phyloP scores from a whole-genome alignment of 768 basidiomycete species.

The Dioszegia aurantiaca region DNA sequence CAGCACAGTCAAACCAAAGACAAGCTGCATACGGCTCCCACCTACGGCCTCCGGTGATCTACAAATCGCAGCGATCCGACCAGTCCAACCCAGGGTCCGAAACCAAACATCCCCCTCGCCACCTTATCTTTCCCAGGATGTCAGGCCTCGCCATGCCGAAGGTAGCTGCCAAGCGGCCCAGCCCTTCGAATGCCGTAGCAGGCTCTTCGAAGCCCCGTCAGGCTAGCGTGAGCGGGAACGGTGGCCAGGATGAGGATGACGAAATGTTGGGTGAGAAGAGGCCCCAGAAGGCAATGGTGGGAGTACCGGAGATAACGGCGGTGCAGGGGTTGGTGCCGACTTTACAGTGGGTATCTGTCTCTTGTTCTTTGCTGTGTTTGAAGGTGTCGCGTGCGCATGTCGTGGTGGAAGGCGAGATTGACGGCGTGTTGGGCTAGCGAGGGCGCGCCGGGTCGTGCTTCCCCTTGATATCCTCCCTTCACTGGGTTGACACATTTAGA shows the following conservation, averaged over 20 bases:
- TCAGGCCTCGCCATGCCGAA: conserved; percentile 28
- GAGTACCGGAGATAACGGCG: conserved; percentile 71
- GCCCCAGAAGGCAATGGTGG: conserved; percentile 22
- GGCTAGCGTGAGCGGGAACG: conserved; percentile 13
- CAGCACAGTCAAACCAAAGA: too few relatives aligned
- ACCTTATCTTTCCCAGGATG: conserved; percentile 8
- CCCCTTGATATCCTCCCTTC: too few relatives aligned
- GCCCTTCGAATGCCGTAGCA: not conserved
- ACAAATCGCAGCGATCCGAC: too few relatives aligned
- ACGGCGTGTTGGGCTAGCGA: too few relatives aligned
- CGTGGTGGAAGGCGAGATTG: not conserved
- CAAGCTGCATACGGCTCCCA: too few relatives aligned
- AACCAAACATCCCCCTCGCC: not conserved
- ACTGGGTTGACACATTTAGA: conserved; percentile 34
- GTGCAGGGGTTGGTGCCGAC: conserved; percentile 99
- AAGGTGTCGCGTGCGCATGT: not conserved
- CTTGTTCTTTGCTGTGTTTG: not conserved
- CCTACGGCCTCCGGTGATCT: too few relatives aligned
- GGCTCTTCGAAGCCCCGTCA: conserved; percentile 8
- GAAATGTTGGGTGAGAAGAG: conserved; percentile 13
- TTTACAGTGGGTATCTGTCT: conserved; percentile 63
- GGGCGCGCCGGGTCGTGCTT: too few relatives aligned
- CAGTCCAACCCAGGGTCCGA: too few relatives aligned
- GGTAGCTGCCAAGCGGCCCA: conserved; percentile 1
- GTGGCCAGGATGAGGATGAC: conserved; percentile 14